These are phyloP conservation scores for Yamadazyma songkhlaensis DNA, from an alignment of 1,139 yeast genomes.

Conservation along the genomic window DNA sequence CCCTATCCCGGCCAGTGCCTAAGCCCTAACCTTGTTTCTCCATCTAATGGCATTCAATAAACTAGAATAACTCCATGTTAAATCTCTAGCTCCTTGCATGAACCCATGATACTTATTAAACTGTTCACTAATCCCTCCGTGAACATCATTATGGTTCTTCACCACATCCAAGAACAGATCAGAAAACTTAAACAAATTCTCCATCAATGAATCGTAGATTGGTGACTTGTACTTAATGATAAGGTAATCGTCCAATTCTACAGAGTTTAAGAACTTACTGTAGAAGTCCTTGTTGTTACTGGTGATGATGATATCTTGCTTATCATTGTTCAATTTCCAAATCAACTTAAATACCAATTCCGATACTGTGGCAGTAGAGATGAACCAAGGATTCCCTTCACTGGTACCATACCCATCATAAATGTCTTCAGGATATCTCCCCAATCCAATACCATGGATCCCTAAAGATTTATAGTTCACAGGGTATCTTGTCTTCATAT, in stretches of 20 bases:
- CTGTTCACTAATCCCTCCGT: constrained; percentile 89
- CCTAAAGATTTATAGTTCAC: constrained; percentile 55
- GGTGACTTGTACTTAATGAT: constrained; percentile 41
- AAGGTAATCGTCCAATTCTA: constrained; percentile 29
- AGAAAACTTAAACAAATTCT: constrained; percentile 53
- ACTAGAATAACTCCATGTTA: constrained; percentile 92
- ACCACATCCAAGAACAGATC: constrained; percentile 77
- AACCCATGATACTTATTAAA: constrained; percentile 77
- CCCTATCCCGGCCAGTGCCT: too few species aligned
- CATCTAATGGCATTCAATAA: constrained; percentile 70
- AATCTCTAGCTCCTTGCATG: constrained; percentile 82
- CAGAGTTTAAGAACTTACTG: constrained; percentile 27
- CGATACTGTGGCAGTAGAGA: constrained; percentile 79
- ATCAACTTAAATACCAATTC: constrained; percentile 48
- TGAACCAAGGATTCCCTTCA: constrained; percentile 95
- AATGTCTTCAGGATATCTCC: constrained; percentile 91
- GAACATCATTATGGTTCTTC: constrained; percentile 64
- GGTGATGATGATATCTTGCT: constrained; percentile 25
- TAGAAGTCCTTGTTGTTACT: constrained; percentile 27
- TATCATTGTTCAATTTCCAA: constrained; percentile 22
- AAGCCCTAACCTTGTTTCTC: constrained; percentile 38
- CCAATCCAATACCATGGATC: constrained; percentile 67
- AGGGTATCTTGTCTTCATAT: constrained; percentile 74
- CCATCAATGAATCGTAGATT: constrained; percentile 44
- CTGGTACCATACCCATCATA: constrained; percentile 76